Evolutionary conservation across 345 rosid genomes (phyloP).

Genomic region (Populus pruinosa): DNA sequence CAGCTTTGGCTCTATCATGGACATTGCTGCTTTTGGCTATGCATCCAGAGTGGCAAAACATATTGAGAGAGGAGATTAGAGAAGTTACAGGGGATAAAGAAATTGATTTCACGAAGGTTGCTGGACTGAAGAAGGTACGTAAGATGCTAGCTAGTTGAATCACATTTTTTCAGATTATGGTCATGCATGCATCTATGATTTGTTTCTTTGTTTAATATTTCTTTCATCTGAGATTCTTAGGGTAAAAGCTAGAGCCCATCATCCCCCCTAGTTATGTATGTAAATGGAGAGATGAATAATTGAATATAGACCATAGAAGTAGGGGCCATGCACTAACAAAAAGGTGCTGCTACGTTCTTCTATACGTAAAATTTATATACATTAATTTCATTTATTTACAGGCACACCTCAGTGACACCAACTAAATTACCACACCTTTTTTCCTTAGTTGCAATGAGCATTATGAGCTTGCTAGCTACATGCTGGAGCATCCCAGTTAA

Average conservation of each 20-base stretch:
- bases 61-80: constrained; percentile 70
- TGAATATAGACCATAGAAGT: background rate
- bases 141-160: background rate
- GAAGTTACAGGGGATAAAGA: constrained; percentile 55
- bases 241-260: background rate
- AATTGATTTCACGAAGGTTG: constrained; percentile 58
- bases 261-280: background rate
- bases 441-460: no score
- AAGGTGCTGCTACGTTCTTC: background rate
- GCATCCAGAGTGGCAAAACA: constrained; percentile 75
- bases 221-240: background rate
- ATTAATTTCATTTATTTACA: no score
- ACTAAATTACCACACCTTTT: no score
- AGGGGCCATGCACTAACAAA: background rate
- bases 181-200: background rate
- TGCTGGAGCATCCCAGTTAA: no score
- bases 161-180: background rate
- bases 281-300: background rate
- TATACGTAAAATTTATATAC: background rate
- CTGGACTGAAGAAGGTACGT: constrained; percentile 80
- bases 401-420: background rate
- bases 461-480: no score
- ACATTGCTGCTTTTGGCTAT: constrained; percentile 73
- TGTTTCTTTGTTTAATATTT: background rate
- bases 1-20: constrained; percentile 84